Base-by-base conservation (phyloP, 2,329 filamentous ascomycete species). In the Phaeosphaeriaceae sp. region DNA sequence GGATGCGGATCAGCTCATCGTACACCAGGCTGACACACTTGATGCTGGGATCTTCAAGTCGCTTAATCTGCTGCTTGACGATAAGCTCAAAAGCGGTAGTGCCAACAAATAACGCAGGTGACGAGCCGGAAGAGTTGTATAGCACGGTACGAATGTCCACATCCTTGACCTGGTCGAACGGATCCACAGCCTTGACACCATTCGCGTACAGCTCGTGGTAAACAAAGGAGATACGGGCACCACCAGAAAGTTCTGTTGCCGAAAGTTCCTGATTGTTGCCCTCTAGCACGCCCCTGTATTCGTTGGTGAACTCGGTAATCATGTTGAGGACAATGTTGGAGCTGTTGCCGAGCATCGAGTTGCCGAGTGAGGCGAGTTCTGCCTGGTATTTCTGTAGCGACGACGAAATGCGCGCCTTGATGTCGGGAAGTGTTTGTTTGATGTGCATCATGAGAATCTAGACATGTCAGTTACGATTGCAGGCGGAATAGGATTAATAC, bases 391-490 rank as follows among this genome's bases (percentile, higher is more conserved):
- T 99, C 76, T 93, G 90, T 59, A 99, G 84, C 15, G 94, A 97
- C 67, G 91, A 91, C n/a, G 91, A 87, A 70, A 99, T 99, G 63
- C 96, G 91, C 15, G 91, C 92, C 83, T 99, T 99, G 84, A 99
- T 99, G 76, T 99, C 95, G 42, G 95, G 95, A 15, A 99, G 86
- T 1, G 95, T 99, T 83, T 99, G 94, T 82, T 99, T 99, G 84
- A 99, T 99, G 83, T 99, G 95, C 95, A 99, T 99, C 94, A 99
- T 98, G 69, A 99, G 86, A 75, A 99, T 98, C 85, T 87, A 72
- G 15, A 50, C 31, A 2, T 9, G 66, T 79, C 64, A 78, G 75
- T 53, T 7, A 62, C 21, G 48, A 33, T 21, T 36, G 21, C n/a
- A 41, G 19, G 27, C 9, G n/a, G 6, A 19, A 21, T 19, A 22